A percentile compares a stretch with the other conserved stretches of the same genome.
phyloP scores from a whole-genome alignment of 2,329 filamentous ascomycete genomes.

The Huntiella abstrusa region DNA sequence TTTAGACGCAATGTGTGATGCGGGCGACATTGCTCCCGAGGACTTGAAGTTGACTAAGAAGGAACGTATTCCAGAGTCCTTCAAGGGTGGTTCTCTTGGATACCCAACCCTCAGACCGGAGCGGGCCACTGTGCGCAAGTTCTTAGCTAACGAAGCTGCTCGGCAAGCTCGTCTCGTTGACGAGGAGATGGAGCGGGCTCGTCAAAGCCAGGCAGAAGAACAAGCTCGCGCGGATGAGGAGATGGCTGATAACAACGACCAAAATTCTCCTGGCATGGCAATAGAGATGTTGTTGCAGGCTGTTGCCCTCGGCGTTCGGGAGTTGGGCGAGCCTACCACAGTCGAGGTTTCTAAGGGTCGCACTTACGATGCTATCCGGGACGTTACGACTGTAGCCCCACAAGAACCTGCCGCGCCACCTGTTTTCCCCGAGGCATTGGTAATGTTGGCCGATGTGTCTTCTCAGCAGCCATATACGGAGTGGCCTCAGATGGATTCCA shows the following conservation, averaged over 20 bases:
- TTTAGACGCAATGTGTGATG: constrained; percentile 22
- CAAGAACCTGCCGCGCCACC: too few relatives aligned
- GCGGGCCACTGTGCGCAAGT: constrained; percentile 5
- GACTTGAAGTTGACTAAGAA: constrained; percentile 18
- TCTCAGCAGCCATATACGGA: neutral
- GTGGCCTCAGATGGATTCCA: too few relatives aligned
- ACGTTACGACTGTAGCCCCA: constrained; percentile 16
- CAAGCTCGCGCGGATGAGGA: neutral
- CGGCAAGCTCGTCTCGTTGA: neutral
- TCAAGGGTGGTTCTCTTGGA: constrained; percentile 9
- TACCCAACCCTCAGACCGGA: constrained; percentile 4
- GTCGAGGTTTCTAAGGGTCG: constrained; percentile 2
- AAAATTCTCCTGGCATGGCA: too few relatives aligned
- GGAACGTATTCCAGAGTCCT: constrained; percentile 4
- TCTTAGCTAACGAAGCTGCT: constrained; percentile 4
- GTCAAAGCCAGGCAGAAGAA: neutral
- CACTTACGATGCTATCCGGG: constrained; percentile 19
- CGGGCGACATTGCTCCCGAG: constrained; percentile 16
- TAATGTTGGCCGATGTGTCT: neutral
- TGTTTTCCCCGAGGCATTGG: neutral
- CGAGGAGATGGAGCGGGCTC: neutral
- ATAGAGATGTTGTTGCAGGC: neutral
- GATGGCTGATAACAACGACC: neutral
- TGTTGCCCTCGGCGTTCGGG: neutral
- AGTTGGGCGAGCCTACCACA: neutral